phyloP scores from a whole-genome alignment of 495 filamentous ascomycete genomes.

The Stereocaulon alpinum region DNA sequence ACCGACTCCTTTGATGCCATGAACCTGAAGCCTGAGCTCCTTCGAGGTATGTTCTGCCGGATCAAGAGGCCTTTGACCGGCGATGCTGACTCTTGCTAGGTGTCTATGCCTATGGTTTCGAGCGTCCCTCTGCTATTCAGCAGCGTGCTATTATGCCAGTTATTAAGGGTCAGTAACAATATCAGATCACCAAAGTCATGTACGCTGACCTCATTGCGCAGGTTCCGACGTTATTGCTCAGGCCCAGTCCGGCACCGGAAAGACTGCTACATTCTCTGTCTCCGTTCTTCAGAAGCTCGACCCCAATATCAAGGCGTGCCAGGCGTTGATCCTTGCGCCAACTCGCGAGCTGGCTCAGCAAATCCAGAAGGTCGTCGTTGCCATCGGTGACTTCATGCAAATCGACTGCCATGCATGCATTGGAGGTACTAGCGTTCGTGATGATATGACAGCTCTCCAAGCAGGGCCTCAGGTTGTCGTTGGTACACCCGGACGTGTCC shows the following conservation, averaged over 20 bases:
- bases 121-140: slow-evolving; percentile 98
- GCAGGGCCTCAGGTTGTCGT: slow-evolving; percentile 95
- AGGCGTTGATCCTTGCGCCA: slow-evolving; percentile 91
- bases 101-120: slow-evolving; percentile 99
- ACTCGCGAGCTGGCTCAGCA: slow-evolving; percentile 97
- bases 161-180: slow-evolving; percentile 79
- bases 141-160: slow-evolving; percentile 99
- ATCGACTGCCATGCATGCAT: slow-evolving; percentile 99
- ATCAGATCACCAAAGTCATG: background rate
- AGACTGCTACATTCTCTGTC: slow-evolving; percentile 98
- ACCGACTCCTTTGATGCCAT: slow-evolving; percentile 98
- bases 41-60: slow-evolving; percentile 64
- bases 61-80: background rate
- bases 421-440: slow-evolving; percentile 93
- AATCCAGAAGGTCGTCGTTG: slow-evolving; percentile 98
- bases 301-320: slow-evolving; percentile 82
- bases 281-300: slow-evolving; percentile 97
- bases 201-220: slow-evolving; percentile 33
- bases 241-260: slow-evolving; percentile 97
- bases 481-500: slow-evolving; percentile 93
- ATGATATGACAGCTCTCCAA: slow-evolving; percentile 93
- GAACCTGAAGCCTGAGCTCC: slow-evolving; percentile 90
- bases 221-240: slow-evolving; percentile 98
- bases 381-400: slow-evolving; percentile 98
- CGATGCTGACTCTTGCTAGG: slow-evolving; percentile 43